Base-by-base conservation (phyloP, 2,329 filamentous ascomycete species). In the Bipolaris gigantea region DNA sequence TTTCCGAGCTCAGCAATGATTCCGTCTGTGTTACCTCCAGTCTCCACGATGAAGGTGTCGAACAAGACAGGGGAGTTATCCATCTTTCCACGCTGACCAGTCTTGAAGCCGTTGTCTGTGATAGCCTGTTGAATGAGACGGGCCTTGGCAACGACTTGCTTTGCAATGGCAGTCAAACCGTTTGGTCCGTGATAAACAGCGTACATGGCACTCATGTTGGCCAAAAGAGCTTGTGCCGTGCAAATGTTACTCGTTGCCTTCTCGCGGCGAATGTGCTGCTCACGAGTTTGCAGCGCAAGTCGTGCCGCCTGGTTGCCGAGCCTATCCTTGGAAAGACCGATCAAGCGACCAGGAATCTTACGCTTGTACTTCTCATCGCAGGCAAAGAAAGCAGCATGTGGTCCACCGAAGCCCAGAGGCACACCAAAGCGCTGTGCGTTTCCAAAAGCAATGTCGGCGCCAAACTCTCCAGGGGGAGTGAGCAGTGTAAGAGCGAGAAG, bases 241-340 rank as follows among this genome's bases (percentile, higher is more conserved):
- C 93, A 97, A 55, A 97, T 92, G 71, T 97, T 97, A 80, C 92
- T 96, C 1, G 93, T 97, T 1, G 93, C 93, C 82, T 97, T 97
- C 74, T 97, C 93, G 69, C 93, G 85, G 61, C 93, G 85, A 72
- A 97, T 97, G 74, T 97, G 93, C 79, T 97, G 93, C 77, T 97
- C 93, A 65, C 93, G 83, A 9, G 93, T 97, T 77, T 97, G 93
- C 48, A 97, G 79, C 16, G 93, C 89, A 69, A 97, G 78, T 65
- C 93, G 84, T 61, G 95, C 86, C 5, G 92, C 93, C 11, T 83
- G 87, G 59, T 89, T 85, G 7, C 93, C 93, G 5, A 92, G 81
- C 50, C 93, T 84, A 71, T 97, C 93, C 76, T 95, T 96, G 46
- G 93, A 96, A 3, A 97, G 83, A 63, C 93, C 93, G 57, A 97